Conservation (phyloP, 495 filamentous ascomycete species). For the Xylaria flabelliformis region DNA sequence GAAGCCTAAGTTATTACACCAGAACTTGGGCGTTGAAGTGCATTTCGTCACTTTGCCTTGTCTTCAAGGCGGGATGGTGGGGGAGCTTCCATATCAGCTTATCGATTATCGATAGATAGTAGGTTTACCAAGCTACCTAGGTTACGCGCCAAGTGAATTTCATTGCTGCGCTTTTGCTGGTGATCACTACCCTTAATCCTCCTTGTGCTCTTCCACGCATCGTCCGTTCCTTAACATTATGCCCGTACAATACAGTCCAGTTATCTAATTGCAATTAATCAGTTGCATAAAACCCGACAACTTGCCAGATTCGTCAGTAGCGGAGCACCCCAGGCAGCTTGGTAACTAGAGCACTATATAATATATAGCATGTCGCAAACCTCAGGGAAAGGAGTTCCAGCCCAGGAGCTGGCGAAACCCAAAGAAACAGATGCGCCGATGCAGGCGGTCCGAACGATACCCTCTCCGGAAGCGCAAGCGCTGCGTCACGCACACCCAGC, state of each 20-base stretch:
- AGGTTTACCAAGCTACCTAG: background rate
- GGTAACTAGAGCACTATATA: background rate
- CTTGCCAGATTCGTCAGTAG: background rate
- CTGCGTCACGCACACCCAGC: constrained; percentile 65
- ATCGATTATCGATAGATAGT: constrained; percentile 23
- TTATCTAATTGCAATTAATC: background rate
- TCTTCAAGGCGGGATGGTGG: constrained; percentile 20
- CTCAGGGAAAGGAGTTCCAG: constrained; percentile 28
- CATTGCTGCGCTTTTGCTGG: background rate
- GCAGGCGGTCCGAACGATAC: constrained; percentile 43
- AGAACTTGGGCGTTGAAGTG: background rate
- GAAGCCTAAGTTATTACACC: background rate
- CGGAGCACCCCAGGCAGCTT: background rate
- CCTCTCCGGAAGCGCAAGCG: constrained; percentile 42
- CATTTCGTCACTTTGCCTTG: constrained; percentile 1
- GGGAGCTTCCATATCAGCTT: constrained; percentile 16
- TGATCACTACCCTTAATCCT: background rate
- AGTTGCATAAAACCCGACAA: background rate
- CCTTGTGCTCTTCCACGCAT: background rate
- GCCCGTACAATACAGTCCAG: background rate
- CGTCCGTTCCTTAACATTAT: background rate
- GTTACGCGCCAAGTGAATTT: constrained; percentile 1
- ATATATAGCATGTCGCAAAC: constrained; percentile 11
- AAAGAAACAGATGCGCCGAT: constrained; percentile 36
- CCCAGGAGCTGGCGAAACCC: constrained; percentile 29